Percentiles rank a stretch among this genome's conserved stretches.
These are phyloP conservation scores for Neurospora pannonica DNA, from an alignment of 495 filamentous ascomycete species.

Conservation along the genomic window DNA sequence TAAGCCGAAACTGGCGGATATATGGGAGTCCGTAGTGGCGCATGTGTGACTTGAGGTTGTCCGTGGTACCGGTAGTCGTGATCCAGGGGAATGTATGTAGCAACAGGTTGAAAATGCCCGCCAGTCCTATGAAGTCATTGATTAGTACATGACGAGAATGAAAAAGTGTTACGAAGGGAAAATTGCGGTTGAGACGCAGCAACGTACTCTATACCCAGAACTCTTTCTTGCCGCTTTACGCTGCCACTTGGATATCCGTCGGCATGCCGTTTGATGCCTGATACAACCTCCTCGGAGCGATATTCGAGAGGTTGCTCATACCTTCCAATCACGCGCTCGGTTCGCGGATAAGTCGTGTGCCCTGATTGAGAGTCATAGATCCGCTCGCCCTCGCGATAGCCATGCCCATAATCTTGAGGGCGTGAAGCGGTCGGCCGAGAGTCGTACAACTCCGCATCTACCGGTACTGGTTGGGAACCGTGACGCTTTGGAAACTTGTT, in stretches of 20 bases:
- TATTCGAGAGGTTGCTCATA: not conserved
- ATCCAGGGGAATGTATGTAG: not conserved
- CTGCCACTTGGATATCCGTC: not conserved
- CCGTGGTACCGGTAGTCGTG: not conserved
- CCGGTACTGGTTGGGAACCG: conserved; percentile 4
- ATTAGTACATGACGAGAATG: not conserved
- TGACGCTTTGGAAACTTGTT: conserved; percentile 24
- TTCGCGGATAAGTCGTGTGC: not conserved
- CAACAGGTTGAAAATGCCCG: not conserved
- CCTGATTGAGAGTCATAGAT: not conserved
- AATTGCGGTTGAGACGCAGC: not conserved
- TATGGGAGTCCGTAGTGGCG: not conserved
- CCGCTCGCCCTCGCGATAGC: not conserved
- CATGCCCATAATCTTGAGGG: not conserved
- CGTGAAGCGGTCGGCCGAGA: not conserved
- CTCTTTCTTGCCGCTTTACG: conserved; percentile 13
- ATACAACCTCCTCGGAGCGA: not conserved
- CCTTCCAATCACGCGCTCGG: not conserved
- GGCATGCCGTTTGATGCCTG: not conserved
- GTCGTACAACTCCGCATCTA: conserved; percentile 1
- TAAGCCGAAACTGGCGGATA: not conserved
- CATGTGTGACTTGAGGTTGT: not conserved
- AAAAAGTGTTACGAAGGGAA: not conserved
- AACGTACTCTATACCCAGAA: conserved; percentile 17
- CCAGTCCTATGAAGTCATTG: not conserved